A percentile compares a stretch with the other conserved stretches of the same genome.
Evolutionary conservation across 1,284 basidiomycete genomes (phyloP).

Genomic region (Ustanciosporium gigantosporum): DNA sequence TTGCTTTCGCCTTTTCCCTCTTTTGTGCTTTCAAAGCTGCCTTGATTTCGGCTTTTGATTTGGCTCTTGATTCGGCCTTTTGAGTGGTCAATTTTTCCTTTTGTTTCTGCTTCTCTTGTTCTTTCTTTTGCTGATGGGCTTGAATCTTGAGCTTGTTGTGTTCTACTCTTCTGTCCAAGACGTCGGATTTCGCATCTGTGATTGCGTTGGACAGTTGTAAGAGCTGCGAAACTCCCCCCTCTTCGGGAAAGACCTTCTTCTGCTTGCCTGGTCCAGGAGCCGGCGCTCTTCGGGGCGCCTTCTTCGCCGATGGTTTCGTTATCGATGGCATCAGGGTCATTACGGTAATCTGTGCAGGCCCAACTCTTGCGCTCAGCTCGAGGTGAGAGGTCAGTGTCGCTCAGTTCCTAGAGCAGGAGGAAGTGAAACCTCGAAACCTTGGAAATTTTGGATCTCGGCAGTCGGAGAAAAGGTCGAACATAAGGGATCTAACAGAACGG

Average conservation of each 20-base stretch:
- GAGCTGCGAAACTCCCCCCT: constrained; percentile 19
- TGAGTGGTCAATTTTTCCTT: background rate
- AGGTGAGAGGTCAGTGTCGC: no score
- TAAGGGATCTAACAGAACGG: no score
- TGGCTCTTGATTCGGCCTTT: background rate
- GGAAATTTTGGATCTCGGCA: no score
- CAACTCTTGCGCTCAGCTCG: no score
- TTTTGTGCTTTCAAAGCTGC: constrained; percentile 11
- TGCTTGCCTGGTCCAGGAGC: constrained; percentile 6
- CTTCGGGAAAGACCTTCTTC: constrained; percentile 24
- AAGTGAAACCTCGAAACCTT: no score
- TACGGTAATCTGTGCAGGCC: no score
- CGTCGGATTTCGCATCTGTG: constrained; percentile 6
- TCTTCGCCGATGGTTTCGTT: no score
- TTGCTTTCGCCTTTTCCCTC: constrained; percentile 14
- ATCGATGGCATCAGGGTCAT: no score
- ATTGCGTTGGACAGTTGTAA: constrained; percentile 29
- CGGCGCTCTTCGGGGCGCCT: background rate
- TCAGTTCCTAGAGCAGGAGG: no score
- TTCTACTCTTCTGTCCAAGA: constrained; percentile 4
- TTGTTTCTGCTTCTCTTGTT: constrained; percentile 1
- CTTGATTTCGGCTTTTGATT: constrained; percentile 36
- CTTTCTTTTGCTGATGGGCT: constrained; percentile 7
- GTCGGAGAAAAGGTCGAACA: no score
- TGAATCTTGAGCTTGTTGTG: constrained; percentile 7